phyloP scores from a whole-genome alignment of 257 asterid species.

The Gynochthodes officinalis region DNA sequence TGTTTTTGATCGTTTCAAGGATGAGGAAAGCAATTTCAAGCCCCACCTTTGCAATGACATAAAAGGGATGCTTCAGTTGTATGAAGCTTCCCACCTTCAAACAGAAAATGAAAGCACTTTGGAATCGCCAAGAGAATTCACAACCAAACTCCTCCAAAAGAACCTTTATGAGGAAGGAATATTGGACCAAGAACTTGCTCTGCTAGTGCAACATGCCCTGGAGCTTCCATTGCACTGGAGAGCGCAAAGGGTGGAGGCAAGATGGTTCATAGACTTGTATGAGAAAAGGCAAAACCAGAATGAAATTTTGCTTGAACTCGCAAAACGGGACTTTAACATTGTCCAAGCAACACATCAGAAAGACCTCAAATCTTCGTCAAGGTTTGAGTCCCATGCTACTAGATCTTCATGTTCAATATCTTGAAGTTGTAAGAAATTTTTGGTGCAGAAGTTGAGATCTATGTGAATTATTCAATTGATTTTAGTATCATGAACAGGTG shows the following conservation, averaged over 20 bases:
- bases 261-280: conserved; percentile 13
- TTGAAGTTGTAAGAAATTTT: too few species aligned
- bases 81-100: conserved; percentile 33
- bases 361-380: conserved; percentile 10
- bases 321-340: conserved; percentile 17
- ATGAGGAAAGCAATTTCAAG: conserved; percentile 21
- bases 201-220: conserved; percentile 5
- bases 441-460: too few species aligned
- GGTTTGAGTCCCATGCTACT: not conserved
- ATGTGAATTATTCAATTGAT: not conserved
- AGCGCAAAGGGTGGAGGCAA: conserved; percentile 13
- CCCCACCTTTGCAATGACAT: conserved; percentile 11
- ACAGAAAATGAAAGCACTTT: conserved; percentile 22
- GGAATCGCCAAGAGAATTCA: conserved; percentile 27
- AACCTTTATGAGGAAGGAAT: not conserved
- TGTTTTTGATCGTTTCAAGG: conserved; percentile 26
- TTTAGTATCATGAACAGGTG: not conserved
- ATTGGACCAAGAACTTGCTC: not conserved
- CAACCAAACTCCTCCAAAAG: conserved; percentile 7
- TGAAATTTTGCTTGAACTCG: conserved; percentile 1
- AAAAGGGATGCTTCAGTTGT: conserved; percentile 24
- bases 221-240: conserved; percentile 17
- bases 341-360: conserved; percentile 9
- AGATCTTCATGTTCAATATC: too few species aligned
- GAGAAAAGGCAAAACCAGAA: not conserved